phyloP scores from a whole-genome alignment of 2,329 filamentous ascomycete genomes.

The Trichoderma sp. region DNA sequence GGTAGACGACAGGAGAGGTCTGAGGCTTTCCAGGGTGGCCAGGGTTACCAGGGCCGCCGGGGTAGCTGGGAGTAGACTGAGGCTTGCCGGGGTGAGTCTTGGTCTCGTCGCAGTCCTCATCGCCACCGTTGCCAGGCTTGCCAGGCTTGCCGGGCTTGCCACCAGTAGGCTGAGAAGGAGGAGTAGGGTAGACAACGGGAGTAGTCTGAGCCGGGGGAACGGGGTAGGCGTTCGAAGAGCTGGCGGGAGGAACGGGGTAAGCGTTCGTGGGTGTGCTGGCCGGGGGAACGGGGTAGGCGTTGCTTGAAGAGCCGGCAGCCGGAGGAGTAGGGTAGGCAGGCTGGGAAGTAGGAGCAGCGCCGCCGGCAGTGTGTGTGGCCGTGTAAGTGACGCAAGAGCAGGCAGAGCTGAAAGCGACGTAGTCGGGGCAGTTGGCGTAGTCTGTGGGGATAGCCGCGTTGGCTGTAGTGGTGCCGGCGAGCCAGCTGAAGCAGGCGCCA shows the following conservation, averaged over 20 bases:
- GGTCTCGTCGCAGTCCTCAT: constrained; percentile 8
- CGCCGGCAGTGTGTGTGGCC: constrained; percentile 29
- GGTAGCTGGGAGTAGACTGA: neutral
- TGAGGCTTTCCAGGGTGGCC: constrained; percentile 13
- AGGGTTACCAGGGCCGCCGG: neutral
- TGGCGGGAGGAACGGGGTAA: constrained; percentile 20
- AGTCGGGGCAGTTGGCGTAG: constrained; percentile 32
- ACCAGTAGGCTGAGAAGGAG: neutral
- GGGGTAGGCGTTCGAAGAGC: constrained; percentile 25
- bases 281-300: constrained; percentile 22
- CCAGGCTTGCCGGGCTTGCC: neutral
- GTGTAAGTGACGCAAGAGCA: constrained; percentile 41
- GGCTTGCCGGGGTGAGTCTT: constrained; percentile 19
- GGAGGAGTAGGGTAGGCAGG: constrained; percentile 8
- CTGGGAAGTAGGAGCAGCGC: constrained; percentile 21
- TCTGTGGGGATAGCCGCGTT: constrained; percentile 31
- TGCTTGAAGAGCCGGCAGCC: constrained; percentile 22
- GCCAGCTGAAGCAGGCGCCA: constrained; percentile 35
- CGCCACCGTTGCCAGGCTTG: constrained; percentile 5
- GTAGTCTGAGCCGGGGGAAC: constrained; percentile 16
- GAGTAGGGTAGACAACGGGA: constrained; percentile 2
- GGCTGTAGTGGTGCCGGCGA: constrained; percentile 32
- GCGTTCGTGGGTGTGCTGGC: constrained; percentile 25
- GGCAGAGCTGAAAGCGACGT: constrained; percentile 30
- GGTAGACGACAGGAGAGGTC: neutral